A percentile compares a stretch with the other conserved stretches of the same genome.
phyloP scores from a whole-genome alignment of 305 asterid genomes.

The Lippia alba region DNA sequence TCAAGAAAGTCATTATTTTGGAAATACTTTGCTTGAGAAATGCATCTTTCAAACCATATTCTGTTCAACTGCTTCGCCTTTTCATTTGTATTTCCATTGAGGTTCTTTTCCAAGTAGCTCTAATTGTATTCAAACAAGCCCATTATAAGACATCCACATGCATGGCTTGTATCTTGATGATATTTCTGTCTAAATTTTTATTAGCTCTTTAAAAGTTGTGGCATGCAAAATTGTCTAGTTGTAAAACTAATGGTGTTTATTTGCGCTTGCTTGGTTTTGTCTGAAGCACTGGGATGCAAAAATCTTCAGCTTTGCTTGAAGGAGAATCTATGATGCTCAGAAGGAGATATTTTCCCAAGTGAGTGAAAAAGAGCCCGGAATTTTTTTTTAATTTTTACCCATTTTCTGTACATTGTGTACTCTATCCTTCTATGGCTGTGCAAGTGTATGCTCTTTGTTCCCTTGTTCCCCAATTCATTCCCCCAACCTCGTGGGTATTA shows the following conservation, averaged over 20 bases:
- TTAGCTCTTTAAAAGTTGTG: slow-evolving; percentile 23
- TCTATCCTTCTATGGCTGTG: slow-evolving; percentile 19
- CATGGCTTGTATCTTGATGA: neutral
- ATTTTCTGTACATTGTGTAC: neutral
- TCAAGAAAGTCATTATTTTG: slow-evolving; percentile 1
- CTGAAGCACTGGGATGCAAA: slow-evolving; percentile 57
- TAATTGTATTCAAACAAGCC: slow-evolving; percentile 7
- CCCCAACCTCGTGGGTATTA: slow-evolving; percentile 12
- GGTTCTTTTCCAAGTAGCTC: slow-evolving; percentile 25
- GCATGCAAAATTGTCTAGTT: slow-evolving; percentile 1
- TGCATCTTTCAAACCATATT: slow-evolving; percentile 2
- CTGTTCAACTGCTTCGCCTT: neutral
- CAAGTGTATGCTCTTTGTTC: slow-evolving; percentile 13
- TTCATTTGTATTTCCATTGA: slow-evolving; percentile 20
- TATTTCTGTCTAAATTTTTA: slow-evolving; percentile 21
- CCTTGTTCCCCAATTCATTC: slow-evolving; percentile 6
- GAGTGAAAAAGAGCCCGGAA: slow-evolving; percentile 47
- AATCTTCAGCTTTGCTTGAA: slow-evolving; percentile 41
- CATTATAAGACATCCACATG: slow-evolving; percentile 8
- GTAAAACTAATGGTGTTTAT: slow-evolving; percentile 33
- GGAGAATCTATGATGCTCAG: slow-evolving; percentile 42
- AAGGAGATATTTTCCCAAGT: slow-evolving; percentile 72
- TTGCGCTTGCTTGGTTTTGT: slow-evolving; percentile 42
- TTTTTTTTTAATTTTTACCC: slow-evolving; percentile 15
- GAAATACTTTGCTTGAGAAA: slow-evolving; percentile 14